These are phyloP conservation scores for Cercophora sp. DNA, from an alignment of 495 filamentous ascomycete genomes.

Conservation along the genomic window DNA sequence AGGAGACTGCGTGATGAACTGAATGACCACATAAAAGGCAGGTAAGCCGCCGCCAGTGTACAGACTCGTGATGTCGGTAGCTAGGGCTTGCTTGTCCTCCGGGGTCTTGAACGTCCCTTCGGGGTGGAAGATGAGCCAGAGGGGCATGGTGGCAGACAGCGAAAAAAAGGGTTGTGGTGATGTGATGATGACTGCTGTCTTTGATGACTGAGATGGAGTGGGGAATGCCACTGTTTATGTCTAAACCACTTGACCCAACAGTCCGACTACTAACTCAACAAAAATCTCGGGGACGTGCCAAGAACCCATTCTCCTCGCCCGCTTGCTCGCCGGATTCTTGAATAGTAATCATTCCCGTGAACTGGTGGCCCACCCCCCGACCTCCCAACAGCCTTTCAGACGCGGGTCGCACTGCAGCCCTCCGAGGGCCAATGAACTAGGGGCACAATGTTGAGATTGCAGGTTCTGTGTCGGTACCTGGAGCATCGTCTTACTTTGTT, in stretches of 20 bases:
- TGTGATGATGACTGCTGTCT: background rate
- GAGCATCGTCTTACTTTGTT: too few species aligned
- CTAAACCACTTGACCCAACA: too few species aligned
- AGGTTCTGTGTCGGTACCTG: too few species aligned
- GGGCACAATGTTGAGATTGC: too few species aligned
- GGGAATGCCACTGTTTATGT: background rate
- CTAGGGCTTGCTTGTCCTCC: conserved; percentile 23
- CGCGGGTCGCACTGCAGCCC: too few species aligned
- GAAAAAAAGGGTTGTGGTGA: background rate
- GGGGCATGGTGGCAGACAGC: conserved; percentile 23
- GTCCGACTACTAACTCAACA: too few species aligned
- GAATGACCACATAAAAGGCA: conserved; percentile 36
- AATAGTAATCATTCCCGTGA: conserved; percentile 8
- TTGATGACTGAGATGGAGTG: background rate
- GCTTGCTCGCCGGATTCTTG: background rate
- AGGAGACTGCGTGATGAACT: conserved; percentile 27
- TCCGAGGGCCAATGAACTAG: too few species aligned
- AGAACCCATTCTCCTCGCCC: background rate
- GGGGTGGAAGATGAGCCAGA: conserved; percentile 39
- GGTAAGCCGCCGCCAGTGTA: conserved; percentile 34
- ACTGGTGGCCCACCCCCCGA: too few species aligned
- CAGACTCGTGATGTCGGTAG: conserved; percentile 22
- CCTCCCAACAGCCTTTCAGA: too few species aligned
- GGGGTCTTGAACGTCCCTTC: conserved; percentile 22
- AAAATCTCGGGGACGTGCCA: background rate